Evolutionary conservation across 78 protist species (phyloP), one percentile per base, ranked within the genome.

Genomic region (Dictyostelium brefeldianum): DNA sequence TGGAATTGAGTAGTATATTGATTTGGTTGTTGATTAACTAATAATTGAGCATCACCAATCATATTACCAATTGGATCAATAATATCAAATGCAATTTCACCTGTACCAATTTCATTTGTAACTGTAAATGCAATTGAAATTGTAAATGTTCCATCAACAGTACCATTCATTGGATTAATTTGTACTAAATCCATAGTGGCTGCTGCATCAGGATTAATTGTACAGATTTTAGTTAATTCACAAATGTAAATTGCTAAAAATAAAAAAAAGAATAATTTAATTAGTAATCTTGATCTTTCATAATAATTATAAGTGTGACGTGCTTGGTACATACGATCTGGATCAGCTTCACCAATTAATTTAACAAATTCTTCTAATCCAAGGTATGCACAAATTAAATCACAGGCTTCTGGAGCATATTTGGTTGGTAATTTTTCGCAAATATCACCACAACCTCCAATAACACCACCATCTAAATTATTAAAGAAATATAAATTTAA

Each of bases 221-320:
- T 62, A 70, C 91, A 84, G 25, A 69, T 77, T 20, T 59, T 84
- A 64, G 48, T 50, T 20, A 29, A 25, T 47, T 84, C 80, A 69
- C 91, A 84, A 43, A 84, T 59, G 74, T 78, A 78, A 46, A 84
- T 36, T 22, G 91, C 73, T 14, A n/a, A n/a, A n/a, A n/a, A 57
- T 71, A 25, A 71, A 73, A 64, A 31, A 10, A 31, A n/a, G n/a
- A n/a, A n/a, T n/a, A n/a, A n/a, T n/a, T n/a, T n/a, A n/a, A n/a
- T n/a, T n/a, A n/a, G n/a, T n/a, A n/a, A n/a, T n/a, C n/a, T n/a
- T n/a, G n/a, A n/a, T n/a, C n/a, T n/a, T n/a, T n/a, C n/a, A n/a
- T n/a, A n/a, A n/a, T n/a, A n/a, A n/a, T n/a, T n/a, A n/a, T n/a
- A n/a, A n/a, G n/a, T 36, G 43, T 36, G 2, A 3, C 1, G 43